phyloP scores from a whole-genome alignment of 1,284 basidiomycete species.

The Filobasidium uniguttulatum region DNA sequence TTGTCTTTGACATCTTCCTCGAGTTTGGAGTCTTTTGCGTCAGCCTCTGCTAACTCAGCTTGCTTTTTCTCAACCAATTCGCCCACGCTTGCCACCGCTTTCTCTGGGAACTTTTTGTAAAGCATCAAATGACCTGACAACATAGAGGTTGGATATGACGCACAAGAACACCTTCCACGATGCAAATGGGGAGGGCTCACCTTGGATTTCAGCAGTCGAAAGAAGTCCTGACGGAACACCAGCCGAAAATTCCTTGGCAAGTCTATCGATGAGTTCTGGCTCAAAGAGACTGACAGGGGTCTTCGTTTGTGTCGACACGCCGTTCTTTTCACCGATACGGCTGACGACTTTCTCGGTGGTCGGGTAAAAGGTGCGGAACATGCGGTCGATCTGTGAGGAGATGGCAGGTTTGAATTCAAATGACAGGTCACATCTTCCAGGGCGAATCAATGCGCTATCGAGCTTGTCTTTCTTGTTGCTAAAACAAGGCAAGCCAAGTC shows the following conservation, averaged over 20 bases:
- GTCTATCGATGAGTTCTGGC: slow-evolving; percentile 54
- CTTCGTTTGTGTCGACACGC: slow-evolving; percentile 35
- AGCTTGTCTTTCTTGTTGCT: slow-evolving; percentile 22
- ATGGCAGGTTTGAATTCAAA: slow-evolving; percentile 42
- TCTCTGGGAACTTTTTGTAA: slow-evolving; percentile 22
- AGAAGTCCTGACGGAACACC: slow-evolving; percentile 66
- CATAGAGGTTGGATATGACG: not conserved
- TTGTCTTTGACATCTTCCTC: not conserved
- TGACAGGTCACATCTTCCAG: slow-evolving; percentile 23
- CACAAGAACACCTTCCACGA: not conserved
- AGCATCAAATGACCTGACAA: slow-evolving; percentile 16
- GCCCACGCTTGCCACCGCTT: slow-evolving; percentile 17
- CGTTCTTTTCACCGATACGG: slow-evolving; percentile 11
- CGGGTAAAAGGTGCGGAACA: slow-evolving; percentile 82
- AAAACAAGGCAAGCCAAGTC: not conserved
- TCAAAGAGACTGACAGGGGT: slow-evolving; percentile 19
- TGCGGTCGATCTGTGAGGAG: slow-evolving; percentile 55
- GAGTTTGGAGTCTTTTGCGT: not conserved
- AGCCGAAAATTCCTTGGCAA: slow-evolving; percentile 61
- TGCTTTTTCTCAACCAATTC: slow-evolving; percentile 16
- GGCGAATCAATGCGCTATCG: slow-evolving; percentile 25
- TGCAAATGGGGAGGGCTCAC: slow-evolving; percentile 43
- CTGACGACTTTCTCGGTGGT: slow-evolving; percentile 18
- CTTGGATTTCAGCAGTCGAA: slow-evolving; percentile 69
- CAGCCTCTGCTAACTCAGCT: slow-evolving; percentile 3